Percentiles rank a stretch among this genome's conserved stretches.
These are phyloP conservation scores for Boletus eberwhitei DNA, from an alignment of 768 basidiomycete genomes.

Conservation along the genomic window DNA sequence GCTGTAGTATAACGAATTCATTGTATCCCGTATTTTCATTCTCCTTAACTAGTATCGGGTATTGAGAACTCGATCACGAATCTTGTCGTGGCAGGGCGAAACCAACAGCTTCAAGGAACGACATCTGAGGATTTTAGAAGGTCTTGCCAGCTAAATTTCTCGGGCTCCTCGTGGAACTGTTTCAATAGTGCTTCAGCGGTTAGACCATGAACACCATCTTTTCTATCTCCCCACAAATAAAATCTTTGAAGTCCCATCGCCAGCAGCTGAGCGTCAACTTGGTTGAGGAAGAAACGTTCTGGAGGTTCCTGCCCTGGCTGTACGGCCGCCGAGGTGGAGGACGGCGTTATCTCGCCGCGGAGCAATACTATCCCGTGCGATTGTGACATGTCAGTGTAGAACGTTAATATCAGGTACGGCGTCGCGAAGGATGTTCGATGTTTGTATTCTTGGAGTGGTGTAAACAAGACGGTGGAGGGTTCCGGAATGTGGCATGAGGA, in stretches of 20 bases:
- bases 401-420: slow-evolving; percentile 85
- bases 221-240: slow-evolving; percentile 59
- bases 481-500: slow-evolving; percentile 40
- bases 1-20: neutral
- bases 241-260: slow-evolving; percentile 81
- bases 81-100: neutral
- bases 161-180: slow-evolving; percentile 75
- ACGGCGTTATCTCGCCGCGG: slow-evolving; percentile 86
- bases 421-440: slow-evolving; percentile 79
- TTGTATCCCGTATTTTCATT: neutral
- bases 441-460: slow-evolving; percentile 93
- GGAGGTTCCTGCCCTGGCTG: slow-evolving; percentile 29
- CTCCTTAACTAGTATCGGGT: neutral
- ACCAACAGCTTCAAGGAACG: slow-evolving; percentile 5
- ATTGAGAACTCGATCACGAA: neutral
- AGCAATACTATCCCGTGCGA: slow-evolving; percentile 83
- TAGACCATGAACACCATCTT: slow-evolving; percentile 1
- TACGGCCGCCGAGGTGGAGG: slow-evolving; percentile 38
- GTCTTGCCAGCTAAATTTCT: slow-evolving; percentile 79
- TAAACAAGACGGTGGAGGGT: slow-evolving; percentile 81
- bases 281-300: slow-evolving; percentile 56
- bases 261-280: slow-evolving; percentile 82
- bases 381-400: slow-evolving; percentile 83
- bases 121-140: slow-evolving; percentile 52
- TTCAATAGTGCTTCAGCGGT: slow-evolving; percentile 47